Base-by-base conservation (phyloP, 495 filamentous ascomycete genomes). In the Penicillium psychrofluorescens region DNA sequence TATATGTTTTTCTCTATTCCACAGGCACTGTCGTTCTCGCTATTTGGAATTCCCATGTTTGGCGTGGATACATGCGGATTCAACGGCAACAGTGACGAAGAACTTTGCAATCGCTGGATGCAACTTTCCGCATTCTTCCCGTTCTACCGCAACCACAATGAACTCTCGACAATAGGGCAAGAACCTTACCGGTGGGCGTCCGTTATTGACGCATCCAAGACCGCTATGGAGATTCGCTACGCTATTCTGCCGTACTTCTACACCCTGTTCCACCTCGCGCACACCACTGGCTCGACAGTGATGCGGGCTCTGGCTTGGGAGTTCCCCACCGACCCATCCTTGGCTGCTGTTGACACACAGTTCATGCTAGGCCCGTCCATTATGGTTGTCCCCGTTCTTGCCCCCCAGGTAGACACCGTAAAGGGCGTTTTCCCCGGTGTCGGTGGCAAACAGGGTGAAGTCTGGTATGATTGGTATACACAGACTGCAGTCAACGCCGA, bases 11-110 rank as follows among this genome's bases (percentile, higher is more conserved):
- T 87, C 59, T 81, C 81, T 27, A 94, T 95, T 55, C 76, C 86
- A 0, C 88, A 95, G 59, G 87, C 85, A 0, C 64, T 94, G 0
- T 82, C 79, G 2, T 90, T 90, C 67, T 81, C 78, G 6, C 74
- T 94, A 7, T 91, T 89, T 48, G 87, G 86, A 37, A 83, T 94
- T 11, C 88, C 88, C 7, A 91, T 94, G 86, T 90, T 92, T 46
- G 88, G 88, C 10, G 78, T 81, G 7, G 86, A 90, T 47, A 84
- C 85, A 8, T 92, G 88, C 55, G 88, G 88, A 9, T 95, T 92
- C 67, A 71, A 67, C 22, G 78, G 78, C 28, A 88, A 92, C 51
- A 67, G 74, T 0, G 80, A 83, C 47, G 73, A 78, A 48, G 86
- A 92, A 58, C 77, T 95, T 9, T 95, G 88, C 57, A 78, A 78